Evolutionary conservation across 106 monocot species (phyloP), one percentile per base, ranked within the genome.

Genomic region (Alisma plantagoaquatica): DNA sequence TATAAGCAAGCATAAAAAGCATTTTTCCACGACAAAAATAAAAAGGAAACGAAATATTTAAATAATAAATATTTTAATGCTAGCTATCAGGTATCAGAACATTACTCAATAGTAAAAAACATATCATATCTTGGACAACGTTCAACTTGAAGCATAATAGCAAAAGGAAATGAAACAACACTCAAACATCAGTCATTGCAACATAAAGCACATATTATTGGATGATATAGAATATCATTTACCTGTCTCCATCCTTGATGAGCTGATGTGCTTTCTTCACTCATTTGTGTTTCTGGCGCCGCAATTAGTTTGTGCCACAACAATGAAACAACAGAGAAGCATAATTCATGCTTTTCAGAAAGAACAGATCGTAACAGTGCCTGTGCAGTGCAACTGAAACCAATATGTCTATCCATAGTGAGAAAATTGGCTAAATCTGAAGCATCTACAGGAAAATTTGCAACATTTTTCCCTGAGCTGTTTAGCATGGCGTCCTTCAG

Each of bases 231-330:
- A n/a, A n/a, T n/a, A n/a, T n/a, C n/a, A n/a, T 48, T 29, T 82
- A 84, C 94, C 88, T 88, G 79, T 43, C 84, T 83, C 94, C 94
- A 94, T 10, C 96, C 96, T 64, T 96, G 96, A 51, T 88, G 96
- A 31, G 96, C 88, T 17, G 96, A 96, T 23, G 88, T 96, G 67
- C 96, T 78, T 66, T 96, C 96, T 16, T 77, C 78, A 66, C 67
- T 73, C 96, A 96, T 81, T 75, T 88, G 70, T 41, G 81, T 89
- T 71, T 96, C 96, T 29, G 88, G 96, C 27, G 81, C 78, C 23
- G 78, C 81, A 53, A 96, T 77, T 49, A 96, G 56, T 51, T 89
- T 96, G 41, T 81, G 81, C 96, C 96, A 96, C 64, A 96, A 73
- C 70, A 96, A 66, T 27, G 88, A 84, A 62, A 96, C 96, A 53